Conservation (phyloP, 306 rosid genomes). For the Vigna nakashimae region DNA sequence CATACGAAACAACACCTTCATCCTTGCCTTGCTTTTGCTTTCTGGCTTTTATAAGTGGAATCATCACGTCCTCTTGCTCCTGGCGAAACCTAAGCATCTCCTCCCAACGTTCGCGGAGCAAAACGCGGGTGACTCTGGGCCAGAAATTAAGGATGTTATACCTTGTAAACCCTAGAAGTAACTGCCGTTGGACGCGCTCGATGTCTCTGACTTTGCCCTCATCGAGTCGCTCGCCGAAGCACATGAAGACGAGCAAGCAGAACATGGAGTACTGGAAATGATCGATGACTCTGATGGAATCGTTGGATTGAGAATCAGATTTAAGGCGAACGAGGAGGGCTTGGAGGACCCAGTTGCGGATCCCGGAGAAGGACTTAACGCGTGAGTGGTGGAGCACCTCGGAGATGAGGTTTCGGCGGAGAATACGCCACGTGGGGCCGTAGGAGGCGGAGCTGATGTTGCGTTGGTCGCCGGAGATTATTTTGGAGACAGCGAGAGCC, state of each 20-base stretch:
- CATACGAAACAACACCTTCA: conserved; percentile 30
- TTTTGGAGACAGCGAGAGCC: not conserved
- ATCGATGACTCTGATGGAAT: conserved; percentile 1
- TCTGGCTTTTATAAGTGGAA: conserved; percentile 17
- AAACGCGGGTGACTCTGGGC: conserved; percentile 5
- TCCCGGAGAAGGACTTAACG: conserved; percentile 37
- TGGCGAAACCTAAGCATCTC: not conserved
- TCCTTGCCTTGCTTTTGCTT: not conserved
- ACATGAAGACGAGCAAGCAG: conserved; percentile 53
- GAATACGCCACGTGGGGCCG: conserved; percentile 51
- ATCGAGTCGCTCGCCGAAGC: conserved; percentile 44
- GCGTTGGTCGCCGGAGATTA: conserved; percentile 23
- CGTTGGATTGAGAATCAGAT: not conserved
- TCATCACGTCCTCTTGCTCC: conserved; percentile 6
- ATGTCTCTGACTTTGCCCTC: conserved; percentile 42
- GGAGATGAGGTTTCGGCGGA: conserved; percentile 56
- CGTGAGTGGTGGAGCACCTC: conserved; percentile 51
- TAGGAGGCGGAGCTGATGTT: conserved; percentile 45
- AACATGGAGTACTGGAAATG: conserved; percentile 52
- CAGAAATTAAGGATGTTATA: conserved; percentile 21
- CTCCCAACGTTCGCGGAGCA: conserved; percentile 34
- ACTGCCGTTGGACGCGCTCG: conserved; percentile 18
- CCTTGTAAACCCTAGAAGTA: not conserved
- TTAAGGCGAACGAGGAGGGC: conserved; percentile 36
- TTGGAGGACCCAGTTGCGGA: conserved; percentile 44